These are phyloP conservation scores for Cordyceps militaris DNA, from an alignment of 2,329 filamentous ascomycete species.

Conservation along the genomic window DNA sequence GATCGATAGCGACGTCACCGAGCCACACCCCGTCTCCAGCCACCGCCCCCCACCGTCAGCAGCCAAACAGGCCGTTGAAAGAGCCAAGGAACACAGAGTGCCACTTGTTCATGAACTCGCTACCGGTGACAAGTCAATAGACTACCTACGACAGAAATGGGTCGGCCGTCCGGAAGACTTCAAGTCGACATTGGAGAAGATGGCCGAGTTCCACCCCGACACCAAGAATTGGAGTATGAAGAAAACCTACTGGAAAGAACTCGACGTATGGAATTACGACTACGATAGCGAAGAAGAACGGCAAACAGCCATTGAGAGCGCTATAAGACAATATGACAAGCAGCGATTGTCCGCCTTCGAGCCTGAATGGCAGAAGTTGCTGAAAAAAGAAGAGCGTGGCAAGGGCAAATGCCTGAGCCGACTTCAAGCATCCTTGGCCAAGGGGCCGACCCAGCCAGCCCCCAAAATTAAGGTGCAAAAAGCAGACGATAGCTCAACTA, in stretches of 20 bases:
- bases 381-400: conserved; percentile 50
- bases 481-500: conserved; percentile 39
- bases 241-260: conserved; percentile 54
- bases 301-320: conserved; percentile 54
- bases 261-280: conserved; percentile 56
- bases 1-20: conserved; percentile 46
- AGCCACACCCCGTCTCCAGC: conserved; percentile 50
- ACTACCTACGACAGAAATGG: conserved; percentile 44
- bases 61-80: conserved; percentile 44
- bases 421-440: conserved; percentile 52
- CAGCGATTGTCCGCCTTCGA: conserved; percentile 49
- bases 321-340: conserved; percentile 53
- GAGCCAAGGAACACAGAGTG: conserved; percentile 45
- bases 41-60: conserved; percentile 42
- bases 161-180: conserved; percentile 48
- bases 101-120: conserved; percentile 56
- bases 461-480: conserved; percentile 46
- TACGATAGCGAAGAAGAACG: conserved; percentile 49
- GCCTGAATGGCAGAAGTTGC: conserved; percentile 54
- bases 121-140: conserved; percentile 42
- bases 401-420: conserved; percentile 54
- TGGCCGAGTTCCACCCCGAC: conserved; percentile 43
- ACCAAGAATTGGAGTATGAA: conserved; percentile 48
- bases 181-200: conserved; percentile 47
- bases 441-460: conserved; percentile 38